Base-by-base conservation (phyloP, 2,329 filamentous ascomycete species). In the Didymosphaeria variabile region DNA sequence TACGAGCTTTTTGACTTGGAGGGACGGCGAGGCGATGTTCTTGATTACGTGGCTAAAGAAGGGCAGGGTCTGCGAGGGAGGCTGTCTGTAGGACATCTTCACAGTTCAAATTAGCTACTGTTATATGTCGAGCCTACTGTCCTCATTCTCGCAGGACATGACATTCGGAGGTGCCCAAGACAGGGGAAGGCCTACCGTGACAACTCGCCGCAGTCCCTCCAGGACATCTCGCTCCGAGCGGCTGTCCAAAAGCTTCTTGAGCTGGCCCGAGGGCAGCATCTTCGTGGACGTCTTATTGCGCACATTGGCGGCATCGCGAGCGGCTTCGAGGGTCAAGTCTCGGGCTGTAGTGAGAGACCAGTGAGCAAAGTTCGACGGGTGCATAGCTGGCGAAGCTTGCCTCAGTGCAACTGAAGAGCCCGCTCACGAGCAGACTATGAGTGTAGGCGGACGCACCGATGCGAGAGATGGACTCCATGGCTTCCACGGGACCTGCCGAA, bases 31-130 rank as follows among this genome's bases (percentile, higher is more conserved):
- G 31, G 94, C 94, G 61, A 97, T 93, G 71, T 98, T 99, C 83
- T 99, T 99, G 78, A 99, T 93, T 58, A 99, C 91, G 26, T 93
- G 91, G n/a, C 94, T 97, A 84, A 99, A 99, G 85, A 94, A 97
- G 23, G 92, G 90, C 2, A 97, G 85, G 60, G 93, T 97, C 53
- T 76, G 73, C 51, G 74, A 76, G 32, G 69, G 74, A 68, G 92
- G 90, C 77, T 96, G 92, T 70, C 91, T 89, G 81, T 97, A 98
- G 88, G 97, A 97, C 91, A 98, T 94, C 93, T 97, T 73, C 21
- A 53, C n/a, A 55, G 44, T 52, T 21, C 36, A 29, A 36, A 65
- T 72, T 60, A 72, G 69, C 61, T 55, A 63, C 36, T 63, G 46
- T n/a, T 13, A 7, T 21, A 23, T 21, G 12, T 9, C 62, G 49